phyloP scores from a whole-genome alignment of 768 basidiomycete species.

The Tricholoma bakamatsutake region DNA sequence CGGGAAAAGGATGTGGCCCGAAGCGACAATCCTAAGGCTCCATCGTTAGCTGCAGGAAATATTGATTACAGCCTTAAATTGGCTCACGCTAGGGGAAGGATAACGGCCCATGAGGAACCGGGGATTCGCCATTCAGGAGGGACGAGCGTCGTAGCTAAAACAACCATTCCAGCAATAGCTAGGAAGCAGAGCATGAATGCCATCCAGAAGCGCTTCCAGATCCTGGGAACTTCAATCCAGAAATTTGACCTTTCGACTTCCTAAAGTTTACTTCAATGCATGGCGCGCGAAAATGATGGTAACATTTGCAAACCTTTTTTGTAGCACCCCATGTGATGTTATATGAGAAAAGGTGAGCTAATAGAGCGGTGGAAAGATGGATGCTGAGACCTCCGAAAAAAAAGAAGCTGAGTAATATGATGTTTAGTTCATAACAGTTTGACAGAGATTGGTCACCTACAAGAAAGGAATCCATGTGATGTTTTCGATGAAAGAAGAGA shows the following conservation, averaged over 20 bases:
- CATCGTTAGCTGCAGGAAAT: constrained; percentile 1
- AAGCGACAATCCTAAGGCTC: constrained; percentile 46
- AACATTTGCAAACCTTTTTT: constrained; percentile 39
- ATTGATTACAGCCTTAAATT: neutral
- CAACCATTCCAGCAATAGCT: constrained; percentile 45
- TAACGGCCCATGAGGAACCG: constrained; percentile 63
- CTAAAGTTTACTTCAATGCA: constrained; percentile 30
- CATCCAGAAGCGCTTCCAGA: constrained; percentile 73
- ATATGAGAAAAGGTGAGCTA: constrained; percentile 70
- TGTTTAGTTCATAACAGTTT: constrained; percentile 1
- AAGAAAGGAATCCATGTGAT: constrained; percentile 70
- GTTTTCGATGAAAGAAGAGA: constrained; percentile 51
- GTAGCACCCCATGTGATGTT: constrained; percentile 78
- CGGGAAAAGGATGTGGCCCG: constrained; percentile 70
- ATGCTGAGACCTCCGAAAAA: constrained; percentile 75
- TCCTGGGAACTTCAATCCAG: constrained; percentile 84
- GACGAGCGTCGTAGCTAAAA: constrained; percentile 50
- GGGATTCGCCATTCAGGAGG: constrained; percentile 62
- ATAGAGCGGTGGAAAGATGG: constrained; percentile 57
- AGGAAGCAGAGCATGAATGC: constrained; percentile 51
- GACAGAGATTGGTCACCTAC: constrained; percentile 33
- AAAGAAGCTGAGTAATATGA: constrained; percentile 48
- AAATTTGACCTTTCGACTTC: constrained; percentile 87
- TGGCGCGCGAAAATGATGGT: neutral
- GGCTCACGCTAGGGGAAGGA: constrained; percentile 66